Evolutionary conservation across 164 flowering plant species (phyloP), one percentile per base, ranked within the genome.

Genomic region (Chimonanthus salicifolius): DNA sequence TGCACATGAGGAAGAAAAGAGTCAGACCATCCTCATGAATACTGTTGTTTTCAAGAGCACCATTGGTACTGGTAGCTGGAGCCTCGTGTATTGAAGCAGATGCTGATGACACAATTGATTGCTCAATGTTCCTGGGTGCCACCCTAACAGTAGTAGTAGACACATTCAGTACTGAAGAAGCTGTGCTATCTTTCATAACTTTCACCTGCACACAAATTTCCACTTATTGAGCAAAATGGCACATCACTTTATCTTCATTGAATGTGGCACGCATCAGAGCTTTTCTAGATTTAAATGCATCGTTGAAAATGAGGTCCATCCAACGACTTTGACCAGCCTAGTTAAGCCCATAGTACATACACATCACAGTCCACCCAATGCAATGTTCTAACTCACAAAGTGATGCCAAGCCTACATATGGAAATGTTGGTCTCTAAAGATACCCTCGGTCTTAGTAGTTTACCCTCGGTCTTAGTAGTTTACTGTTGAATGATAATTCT

Each of bases 21-120:
- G 16, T 18, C 49, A 68, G 13, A 91, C 94, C 92, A 85, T 88
- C 88, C 69, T 87, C 90, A 2, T 77, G 81, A 71, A 69, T 67
- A 72, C 54, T 74, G 63, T 71, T 74, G 60, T 72, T 82, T 68
- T 82, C 84, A 20, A 79, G 67, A 49, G 67, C 78, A 72, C 63
- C 79, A 45, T 46, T 76, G 62, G 72, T 74, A 62, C 44, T 71
- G 21, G 82, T 74, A 33, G 74, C 75, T 18, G 81, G 58, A 49
- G 84, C 68, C 79, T 83, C 90, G 71, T 84, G 80, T 5, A 20
- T 82, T n/a, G 81, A 72, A 75, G 79, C 72, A 71, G 74, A 73
- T 62, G 78, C 72, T 54, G 75, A 80, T 7, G 83, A 54, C 4
- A 51, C 75, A 73, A 70, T 20, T 4, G 81, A 6, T 68, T 70